Evolutionary conservation across 2,329 filamentous ascomycete genomes (phyloP).

Genomic region (Pseudogymnoascus sp.): DNA sequence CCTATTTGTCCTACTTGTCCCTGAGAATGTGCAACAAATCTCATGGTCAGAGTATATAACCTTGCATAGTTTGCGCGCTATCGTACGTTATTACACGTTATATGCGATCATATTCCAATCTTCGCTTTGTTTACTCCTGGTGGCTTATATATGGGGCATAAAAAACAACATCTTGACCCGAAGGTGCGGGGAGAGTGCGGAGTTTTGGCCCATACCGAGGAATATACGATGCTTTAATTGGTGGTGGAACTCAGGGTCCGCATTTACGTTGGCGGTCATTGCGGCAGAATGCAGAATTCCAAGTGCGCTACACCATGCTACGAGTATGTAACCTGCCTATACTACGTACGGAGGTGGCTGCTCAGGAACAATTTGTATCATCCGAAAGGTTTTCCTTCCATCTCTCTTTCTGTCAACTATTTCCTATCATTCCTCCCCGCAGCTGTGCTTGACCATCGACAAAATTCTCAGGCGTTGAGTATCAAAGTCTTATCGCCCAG

Average conservation of each 20-base stretch:
- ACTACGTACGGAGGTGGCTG: background rate
- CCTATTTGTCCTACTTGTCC: no score
- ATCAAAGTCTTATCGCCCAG: background rate
- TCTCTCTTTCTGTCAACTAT: background rate
- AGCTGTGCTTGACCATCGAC: background rate
- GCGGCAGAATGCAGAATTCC: background rate
- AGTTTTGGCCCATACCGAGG: background rate
- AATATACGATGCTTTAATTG: background rate
- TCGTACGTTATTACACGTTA: background rate
- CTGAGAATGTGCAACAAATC: background rate
- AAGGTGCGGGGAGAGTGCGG: conserved; percentile 3
- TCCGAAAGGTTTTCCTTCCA: background rate
- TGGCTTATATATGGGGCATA: background rate
- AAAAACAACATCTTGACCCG: background rate
- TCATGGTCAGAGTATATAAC: background rate
- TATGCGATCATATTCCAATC: background rate
- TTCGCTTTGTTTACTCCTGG: background rate
- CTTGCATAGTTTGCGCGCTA: background rate
- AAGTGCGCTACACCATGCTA: background rate
- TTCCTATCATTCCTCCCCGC: background rate
- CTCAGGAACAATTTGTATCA: background rate
- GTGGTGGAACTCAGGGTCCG: conserved; percentile 6
- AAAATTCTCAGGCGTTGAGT: background rate
- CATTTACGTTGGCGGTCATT: background rate
- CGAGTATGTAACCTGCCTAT: background rate